Conservation (phyloP, 2,329 filamentous ascomycete genomes). For the Biscogniauxia sp. region DNA sequence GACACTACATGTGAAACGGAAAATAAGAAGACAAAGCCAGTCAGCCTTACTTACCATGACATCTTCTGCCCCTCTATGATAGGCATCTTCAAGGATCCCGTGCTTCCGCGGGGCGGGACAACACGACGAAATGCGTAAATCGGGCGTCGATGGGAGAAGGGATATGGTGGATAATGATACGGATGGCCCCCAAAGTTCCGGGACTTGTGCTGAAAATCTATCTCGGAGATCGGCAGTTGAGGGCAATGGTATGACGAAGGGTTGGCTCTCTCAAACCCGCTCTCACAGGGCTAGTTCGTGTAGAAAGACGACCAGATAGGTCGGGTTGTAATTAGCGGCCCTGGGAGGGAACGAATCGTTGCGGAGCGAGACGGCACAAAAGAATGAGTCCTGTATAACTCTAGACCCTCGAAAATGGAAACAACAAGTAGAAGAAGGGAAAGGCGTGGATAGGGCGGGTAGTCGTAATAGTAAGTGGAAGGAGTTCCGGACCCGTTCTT, state of each 20-base stretch:
- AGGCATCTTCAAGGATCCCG: constrained; percentile 51
- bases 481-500: too few species aligned
- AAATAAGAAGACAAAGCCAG: neutral
- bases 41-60: constrained; percentile 59
- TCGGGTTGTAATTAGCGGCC: neutral
- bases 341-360: neutral
- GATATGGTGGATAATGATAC: constrained; percentile 6
- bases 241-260: neutral
- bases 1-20: neutral
- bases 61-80: constrained; percentile 70
- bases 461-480: too few species aligned
- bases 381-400: too few species aligned
- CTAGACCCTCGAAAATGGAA: too few species aligned
- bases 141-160: neutral
- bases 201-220: constrained; percentile 4
- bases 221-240: constrained; percentile 5
- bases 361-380: too few species aligned
- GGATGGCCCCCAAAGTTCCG: constrained; percentile 1
- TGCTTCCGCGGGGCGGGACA: too few species aligned
- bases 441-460: too few species aligned
- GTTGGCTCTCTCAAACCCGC: constrained; percentile 3
- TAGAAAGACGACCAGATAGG: neutral
- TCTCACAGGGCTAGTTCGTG: constrained; percentile 6
- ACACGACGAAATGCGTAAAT: constrained; percentile 1
- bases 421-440: too few species aligned